A percentile compares a stretch with the other conserved stretches of the same genome.
These are phyloP conservation scores for Lachnellula hyalina DNA, from an alignment of 2,329 filamentous ascomycete genomes.

Conservation along the genomic window DNA sequence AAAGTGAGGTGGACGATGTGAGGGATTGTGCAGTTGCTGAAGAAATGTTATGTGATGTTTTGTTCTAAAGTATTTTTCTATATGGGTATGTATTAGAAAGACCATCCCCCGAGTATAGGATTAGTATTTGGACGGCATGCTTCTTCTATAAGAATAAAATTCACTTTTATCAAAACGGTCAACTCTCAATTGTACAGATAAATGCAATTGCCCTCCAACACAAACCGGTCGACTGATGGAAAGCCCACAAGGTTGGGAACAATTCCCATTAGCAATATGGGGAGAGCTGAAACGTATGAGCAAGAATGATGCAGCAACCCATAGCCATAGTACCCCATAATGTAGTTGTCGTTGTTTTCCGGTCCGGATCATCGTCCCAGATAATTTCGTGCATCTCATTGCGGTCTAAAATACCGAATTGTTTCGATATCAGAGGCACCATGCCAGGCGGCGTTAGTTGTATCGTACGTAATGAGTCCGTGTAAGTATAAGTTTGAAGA, in stretches of 20 bases:
- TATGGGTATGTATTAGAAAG: no score
- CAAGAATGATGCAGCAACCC: background rate
- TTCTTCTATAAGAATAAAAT: no score
- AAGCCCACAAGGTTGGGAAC: background rate
- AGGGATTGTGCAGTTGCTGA: no score
- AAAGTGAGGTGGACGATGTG: no score
- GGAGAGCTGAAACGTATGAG: constrained; percentile 2
- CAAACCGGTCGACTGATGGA: constrained; percentile 1
- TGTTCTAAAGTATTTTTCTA: no score
- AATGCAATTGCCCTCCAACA: constrained; percentile 4
- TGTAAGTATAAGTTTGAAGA: background rate
- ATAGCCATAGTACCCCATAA: constrained; percentile 4
- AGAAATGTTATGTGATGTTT: no score
- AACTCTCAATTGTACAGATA: constrained; percentile 1
- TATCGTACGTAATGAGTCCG: background rate
- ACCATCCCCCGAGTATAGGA: no score
- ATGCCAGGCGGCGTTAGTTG: background rate
- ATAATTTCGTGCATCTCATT: background rate
- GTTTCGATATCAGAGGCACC: background rate
- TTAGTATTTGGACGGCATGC: no score
- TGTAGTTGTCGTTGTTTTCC: background rate
- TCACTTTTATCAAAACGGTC: no score
- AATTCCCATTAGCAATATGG: constrained; percentile 2
- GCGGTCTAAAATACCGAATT: background rate
- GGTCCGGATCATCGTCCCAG: background rate